Evolutionary conservation across 176 grass and related monocot genomes (phyloP).

Genomic region (Eleusine coracana): DNA sequence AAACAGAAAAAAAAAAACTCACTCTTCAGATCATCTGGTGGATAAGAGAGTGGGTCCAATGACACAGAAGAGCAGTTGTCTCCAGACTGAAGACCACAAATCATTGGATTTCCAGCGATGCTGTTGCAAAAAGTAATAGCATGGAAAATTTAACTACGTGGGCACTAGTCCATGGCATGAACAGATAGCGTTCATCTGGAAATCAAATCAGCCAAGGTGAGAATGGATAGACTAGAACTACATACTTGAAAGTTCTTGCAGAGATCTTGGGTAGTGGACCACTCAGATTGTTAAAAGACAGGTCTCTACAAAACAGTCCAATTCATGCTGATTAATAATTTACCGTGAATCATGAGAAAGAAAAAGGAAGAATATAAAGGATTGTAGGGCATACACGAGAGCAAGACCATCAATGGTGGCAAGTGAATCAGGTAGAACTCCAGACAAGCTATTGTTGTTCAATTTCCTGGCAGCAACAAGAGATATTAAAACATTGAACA

Average conservation of each 20-base stretch:
- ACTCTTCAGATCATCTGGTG: conserved; percentile 86
- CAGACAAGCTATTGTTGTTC: conserved; percentile 96
- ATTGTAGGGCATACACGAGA: conserved; percentile 63
- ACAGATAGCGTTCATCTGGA: not conserved
- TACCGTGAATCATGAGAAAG: not conserved
- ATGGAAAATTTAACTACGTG: conserved; percentile 25
- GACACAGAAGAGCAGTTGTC: conserved; percentile 81
- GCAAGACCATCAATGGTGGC: conserved; percentile 75
- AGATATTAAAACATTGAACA: conserved; percentile 4
- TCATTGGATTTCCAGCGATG: conserved; percentile 79
- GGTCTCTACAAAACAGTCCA: conserved; percentile 56
- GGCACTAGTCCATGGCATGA: conserved; percentile 14
- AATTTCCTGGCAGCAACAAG: conserved; percentile 60
- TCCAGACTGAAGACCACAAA: conserved; percentile 62
- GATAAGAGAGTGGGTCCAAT: conserved; percentile 81
- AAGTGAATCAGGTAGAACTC: conserved; percentile 75
- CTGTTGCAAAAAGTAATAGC: conserved; percentile 49
- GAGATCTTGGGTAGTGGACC: conserved; percentile 86
- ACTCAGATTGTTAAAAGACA: conserved; percentile 91
- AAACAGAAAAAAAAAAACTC: conserved; percentile 43
- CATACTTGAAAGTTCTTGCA: conserved; percentile 87
- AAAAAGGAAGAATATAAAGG: not conserved
- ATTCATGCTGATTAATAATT: conserved; percentile 12
- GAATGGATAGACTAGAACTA: not conserved
- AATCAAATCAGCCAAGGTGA: not conserved